phyloP scores from a whole-genome alignment of 139 green algal genomes.

The Chlamydomonas incerta region DNA sequence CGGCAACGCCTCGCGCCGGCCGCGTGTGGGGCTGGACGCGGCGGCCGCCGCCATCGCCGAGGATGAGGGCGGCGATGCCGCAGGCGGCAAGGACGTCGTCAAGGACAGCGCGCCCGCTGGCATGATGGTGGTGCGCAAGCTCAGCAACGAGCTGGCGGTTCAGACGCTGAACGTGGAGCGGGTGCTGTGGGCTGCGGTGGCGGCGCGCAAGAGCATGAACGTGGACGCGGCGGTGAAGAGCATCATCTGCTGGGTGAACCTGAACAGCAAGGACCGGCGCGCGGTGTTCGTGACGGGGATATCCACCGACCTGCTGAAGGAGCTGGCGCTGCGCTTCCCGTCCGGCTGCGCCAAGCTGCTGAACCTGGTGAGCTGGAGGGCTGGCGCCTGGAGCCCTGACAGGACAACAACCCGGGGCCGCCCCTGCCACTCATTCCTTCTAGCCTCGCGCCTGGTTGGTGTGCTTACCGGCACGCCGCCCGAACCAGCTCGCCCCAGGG shows the following conservation, averaged over 20 bases:
- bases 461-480: no score
- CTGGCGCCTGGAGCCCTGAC: no score
- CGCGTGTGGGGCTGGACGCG: no score
- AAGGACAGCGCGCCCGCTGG: no score
- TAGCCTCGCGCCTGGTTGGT: no score
- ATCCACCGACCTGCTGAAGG: slow-evolving; percentile 38
- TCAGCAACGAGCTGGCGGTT: slow-evolving; percentile 10
- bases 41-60: no score
- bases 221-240: slow-evolving; percentile 29
- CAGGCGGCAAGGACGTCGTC: no score
- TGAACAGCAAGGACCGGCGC: slow-evolving; percentile 35
- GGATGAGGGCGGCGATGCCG: no score
- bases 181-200: slow-evolving; percentile 20
- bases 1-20: no score
- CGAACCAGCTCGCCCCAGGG: no score
- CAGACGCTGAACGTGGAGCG: slow-evolving; percentile 34
- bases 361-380: slow-evolving; percentile 37
- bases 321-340: slow-evolving; percentile 36
- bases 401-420: no score
- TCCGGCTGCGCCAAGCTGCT: slow-evolving; percentile 29
- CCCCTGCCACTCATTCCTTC: no score
- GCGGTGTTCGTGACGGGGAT: slow-evolving; percentile 42
- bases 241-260: slow-evolving; percentile 27
- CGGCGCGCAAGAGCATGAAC: slow-evolving; percentile 18
- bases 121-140: not conserved